Evolutionary conservation across 805 yeast species (phyloP), one percentile per base, ranked within the genome.

Genomic region (Wickerhamomyces bovis): DNA sequence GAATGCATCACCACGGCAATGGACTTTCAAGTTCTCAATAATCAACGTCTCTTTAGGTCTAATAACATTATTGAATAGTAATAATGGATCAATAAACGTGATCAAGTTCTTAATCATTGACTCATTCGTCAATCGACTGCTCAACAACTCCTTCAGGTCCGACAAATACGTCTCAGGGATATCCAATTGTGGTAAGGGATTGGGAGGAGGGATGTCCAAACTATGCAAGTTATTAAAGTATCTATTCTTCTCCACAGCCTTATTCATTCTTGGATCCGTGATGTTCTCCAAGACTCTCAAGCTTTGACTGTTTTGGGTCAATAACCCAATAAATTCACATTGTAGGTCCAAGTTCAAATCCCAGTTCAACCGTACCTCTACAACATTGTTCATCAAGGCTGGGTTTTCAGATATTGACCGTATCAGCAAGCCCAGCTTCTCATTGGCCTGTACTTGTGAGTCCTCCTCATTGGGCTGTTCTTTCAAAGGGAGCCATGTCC

Each of bases 341-440:
- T 70, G 75, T 13, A 61, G 44, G 1, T 38, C 39, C 1, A 65
- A 45, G 44, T 66, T 65, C 25, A 70, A 52, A 55, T 71, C 75
- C 75, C 75, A 71, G 49, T 70, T 71, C 36, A 71, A 59, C 44
- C 75, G 53, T 3, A 71, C 62, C 64, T 72, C 70, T 26, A 60
- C 60, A 4, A 71, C 62, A 21, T 62, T 51, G 16, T 60, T 54
- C 12, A 61, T 57, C 1, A 51, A 48, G 9, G 23, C 10, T 2
- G 36, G 26, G 43, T 63, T 64, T 22, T 54, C 50, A 11, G 50
- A 39, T 6, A 69, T 45, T 0, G 70, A 53, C 12, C 55, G 35
- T 3, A 69, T 55, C 16, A 70, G 51, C 33, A 49, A 45, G 15
- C 28, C 22, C 20, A 70, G 47, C 39, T 64, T 62, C 12, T 35